Conservation (phyloP, 768 basidiomycete species). For the Leccinum uliginosum region DNA sequence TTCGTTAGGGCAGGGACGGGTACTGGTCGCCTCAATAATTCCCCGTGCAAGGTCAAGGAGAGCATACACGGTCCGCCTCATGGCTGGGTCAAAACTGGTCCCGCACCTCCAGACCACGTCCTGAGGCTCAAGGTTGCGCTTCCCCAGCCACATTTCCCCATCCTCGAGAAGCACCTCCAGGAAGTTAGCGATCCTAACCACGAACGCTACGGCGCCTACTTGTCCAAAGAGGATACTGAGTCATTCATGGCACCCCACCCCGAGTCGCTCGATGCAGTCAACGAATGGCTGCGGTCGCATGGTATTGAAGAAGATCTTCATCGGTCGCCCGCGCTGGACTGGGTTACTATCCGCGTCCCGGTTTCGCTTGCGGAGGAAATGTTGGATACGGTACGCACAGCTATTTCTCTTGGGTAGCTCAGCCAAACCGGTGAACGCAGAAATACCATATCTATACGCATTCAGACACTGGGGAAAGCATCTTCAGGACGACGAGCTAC, state of each 20-base stretch:
- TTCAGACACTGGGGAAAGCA: constrained; percentile 43
- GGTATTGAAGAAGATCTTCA: constrained; percentile 45
- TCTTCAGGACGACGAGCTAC: constrained; percentile 65
- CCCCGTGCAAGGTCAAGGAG: constrained; percentile 43
- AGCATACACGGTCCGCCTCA: constrained; percentile 38
- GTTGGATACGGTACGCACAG: constrained; percentile 55
- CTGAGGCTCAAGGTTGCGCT: constrained; percentile 57
- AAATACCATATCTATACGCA: constrained; percentile 64
- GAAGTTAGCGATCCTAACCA: constrained; percentile 57
- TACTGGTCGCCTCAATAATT: constrained; percentile 4
- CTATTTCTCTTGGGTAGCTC: neutral
- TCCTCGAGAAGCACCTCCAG: constrained; percentile 48
- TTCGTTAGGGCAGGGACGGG: constrained; percentile 7
- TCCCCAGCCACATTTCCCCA: constrained; percentile 46
- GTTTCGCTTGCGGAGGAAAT: constrained; percentile 61
- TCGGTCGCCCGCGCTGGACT: constrained; percentile 65
- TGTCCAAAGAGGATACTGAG: constrained; percentile 66
- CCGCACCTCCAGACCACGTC: constrained; percentile 42
- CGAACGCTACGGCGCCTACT: constrained; percentile 48
- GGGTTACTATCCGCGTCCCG: constrained; percentile 58
- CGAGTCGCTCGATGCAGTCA: constrained; percentile 48
- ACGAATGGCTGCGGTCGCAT: constrained; percentile 57
- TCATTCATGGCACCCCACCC: constrained; percentile 54
- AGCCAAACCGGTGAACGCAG: constrained; percentile 28
- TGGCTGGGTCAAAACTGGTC: constrained; percentile 44